Conservation (phyloP, 2,329 filamentous ascomycete genomes). For the Monilinia aucupariae region DNA sequence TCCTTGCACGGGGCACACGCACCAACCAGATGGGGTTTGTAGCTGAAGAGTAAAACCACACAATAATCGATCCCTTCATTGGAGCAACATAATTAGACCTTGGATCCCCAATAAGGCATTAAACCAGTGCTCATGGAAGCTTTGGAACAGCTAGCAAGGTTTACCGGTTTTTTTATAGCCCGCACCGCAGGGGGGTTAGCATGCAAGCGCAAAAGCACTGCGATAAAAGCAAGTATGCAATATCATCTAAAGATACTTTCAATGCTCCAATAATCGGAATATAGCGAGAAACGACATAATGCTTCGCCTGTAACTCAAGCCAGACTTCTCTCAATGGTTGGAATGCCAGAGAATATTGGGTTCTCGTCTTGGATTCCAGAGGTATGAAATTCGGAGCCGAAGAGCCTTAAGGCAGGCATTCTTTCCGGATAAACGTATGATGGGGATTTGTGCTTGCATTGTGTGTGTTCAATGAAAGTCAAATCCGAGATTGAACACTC, state of each 20-base stretch:
- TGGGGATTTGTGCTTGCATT: constrained; percentile 2
- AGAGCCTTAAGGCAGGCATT: neutral
- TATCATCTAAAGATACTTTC: neutral
- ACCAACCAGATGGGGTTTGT: neutral
- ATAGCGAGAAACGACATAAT: neutral
- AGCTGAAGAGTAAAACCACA: neutral
- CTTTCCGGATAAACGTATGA: neutral
- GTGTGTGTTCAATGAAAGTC: neutral
- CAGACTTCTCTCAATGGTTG: neutral
- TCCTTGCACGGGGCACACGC: constrained; percentile 2
- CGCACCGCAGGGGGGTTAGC: neutral
- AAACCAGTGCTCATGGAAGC: neutral
- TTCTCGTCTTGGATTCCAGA: neutral
- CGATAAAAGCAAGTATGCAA: neutral
- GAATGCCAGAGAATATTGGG: neutral
- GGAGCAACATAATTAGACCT: neutral
- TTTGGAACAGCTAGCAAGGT: constrained; percentile 9
- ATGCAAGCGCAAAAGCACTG: neutral
- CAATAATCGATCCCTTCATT: constrained; percentile 8
- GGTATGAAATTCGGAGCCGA: neutral
- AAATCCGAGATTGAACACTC: neutral
- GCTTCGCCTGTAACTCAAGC: neutral
- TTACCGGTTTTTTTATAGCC: neutral
- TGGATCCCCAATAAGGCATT: constrained; percentile 2
- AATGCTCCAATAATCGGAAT: neutral